Evolutionary conservation across 805 yeast genomes (phyloP), one percentile per base, ranked within the genome.

Genomic region (Teunomyces stri): DNA sequence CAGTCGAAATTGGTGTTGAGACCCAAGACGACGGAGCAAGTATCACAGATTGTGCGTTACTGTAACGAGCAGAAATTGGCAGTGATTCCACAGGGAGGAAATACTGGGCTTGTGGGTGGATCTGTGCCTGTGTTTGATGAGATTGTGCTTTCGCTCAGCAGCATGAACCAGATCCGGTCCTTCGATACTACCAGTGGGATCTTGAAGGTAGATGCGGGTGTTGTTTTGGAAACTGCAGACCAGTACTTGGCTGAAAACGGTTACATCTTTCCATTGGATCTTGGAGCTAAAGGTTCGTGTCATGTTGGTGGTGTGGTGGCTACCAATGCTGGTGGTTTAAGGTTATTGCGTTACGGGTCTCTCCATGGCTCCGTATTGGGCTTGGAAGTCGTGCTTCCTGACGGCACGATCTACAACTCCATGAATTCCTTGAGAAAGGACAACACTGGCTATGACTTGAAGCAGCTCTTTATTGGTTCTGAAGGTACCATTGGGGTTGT

Each of bases 261-360:
- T 3, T 86, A 86, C 68, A 87, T 91, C 46, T 91, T 90, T 76
- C 98, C 98, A 22, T 74, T 91, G 44, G 98, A 91, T 64, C 72
- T 91, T 51, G 98, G 98, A 48, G 97, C 98, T 33, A 91, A 91
- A 70, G 98, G 98, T 11, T 89, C 97, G 1, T 92, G 97, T 64
- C 96, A 89, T 57, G 84, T 92, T 51, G 97, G 97, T 56, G 98
- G 97, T 54, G 87, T 84, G 45, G 92, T 89, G 38, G 96, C 97
- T 15, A 89, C 97, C 15, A 92, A 92, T 64, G 98, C 98, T 4
- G 98, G 98, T 61, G 98, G 98, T 1, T 76, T 91, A 57, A 75
- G 98, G 61, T 74, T 91, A 43, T 69, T 91, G 51, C 78, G 96
- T 56, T 91, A 89, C 63, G 97, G 97, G 2, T 88, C 96, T 5